Percentiles rank a stretch among this genome's conserved stretches.
phyloP scores from a whole-genome alignment of 2,329 filamentous ascomycete species.

The Calonectria fujianensis region DNA sequence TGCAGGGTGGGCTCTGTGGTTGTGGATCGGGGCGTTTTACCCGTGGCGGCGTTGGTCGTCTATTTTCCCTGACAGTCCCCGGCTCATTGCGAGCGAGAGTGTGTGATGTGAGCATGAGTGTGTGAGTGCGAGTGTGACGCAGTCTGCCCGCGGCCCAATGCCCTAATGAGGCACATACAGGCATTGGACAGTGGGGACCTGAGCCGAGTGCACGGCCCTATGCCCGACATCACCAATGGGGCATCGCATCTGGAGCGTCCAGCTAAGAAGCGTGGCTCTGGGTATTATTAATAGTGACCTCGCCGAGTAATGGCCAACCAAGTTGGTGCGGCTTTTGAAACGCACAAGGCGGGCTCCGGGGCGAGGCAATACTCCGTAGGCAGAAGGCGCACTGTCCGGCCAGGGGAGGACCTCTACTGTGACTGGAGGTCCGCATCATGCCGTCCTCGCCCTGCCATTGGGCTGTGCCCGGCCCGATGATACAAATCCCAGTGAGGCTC shows the following conservation, averaged over 20 bases:
- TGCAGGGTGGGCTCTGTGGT: slow-evolving; percentile 41
- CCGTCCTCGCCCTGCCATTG: slow-evolving; percentile 14
- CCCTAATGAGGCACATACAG: slow-evolving; percentile 50
- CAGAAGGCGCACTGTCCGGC: slow-evolving; percentile 21
- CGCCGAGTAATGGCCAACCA: slow-evolving; percentile 34
- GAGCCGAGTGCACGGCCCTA: slow-evolving; percentile 49
- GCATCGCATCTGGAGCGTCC: slow-evolving; percentile 41
- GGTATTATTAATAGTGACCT: slow-evolving; percentile 53
- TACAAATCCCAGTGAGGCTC: slow-evolving; percentile 31
- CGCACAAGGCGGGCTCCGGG: slow-evolving; percentile 37
- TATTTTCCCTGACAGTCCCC: slow-evolving; percentile 46
- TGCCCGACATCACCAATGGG: slow-evolving; percentile 39
- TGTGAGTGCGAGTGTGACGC: slow-evolving; percentile 50
- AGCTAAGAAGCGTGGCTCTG: slow-evolving; percentile 45
- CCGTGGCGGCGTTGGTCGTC: slow-evolving; percentile 45
- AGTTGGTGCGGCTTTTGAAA: slow-evolving; percentile 47
- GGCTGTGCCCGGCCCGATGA: slow-evolving; percentile 27
- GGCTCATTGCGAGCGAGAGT: slow-evolving; percentile 39
- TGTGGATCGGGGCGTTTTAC: slow-evolving; percentile 52
- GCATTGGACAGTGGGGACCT: slow-evolving; percentile 48
- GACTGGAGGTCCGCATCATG: slow-evolving; percentile 5
- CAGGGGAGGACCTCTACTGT: slow-evolving; percentile 17
- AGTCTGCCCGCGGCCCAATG: slow-evolving; percentile 52
- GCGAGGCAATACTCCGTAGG: slow-evolving; percentile 13
- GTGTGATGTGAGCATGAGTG: slow-evolving; percentile 39